Conservation (phyloP, 148 eudicot species). For the Fagopyrum tataricum region DNA sequence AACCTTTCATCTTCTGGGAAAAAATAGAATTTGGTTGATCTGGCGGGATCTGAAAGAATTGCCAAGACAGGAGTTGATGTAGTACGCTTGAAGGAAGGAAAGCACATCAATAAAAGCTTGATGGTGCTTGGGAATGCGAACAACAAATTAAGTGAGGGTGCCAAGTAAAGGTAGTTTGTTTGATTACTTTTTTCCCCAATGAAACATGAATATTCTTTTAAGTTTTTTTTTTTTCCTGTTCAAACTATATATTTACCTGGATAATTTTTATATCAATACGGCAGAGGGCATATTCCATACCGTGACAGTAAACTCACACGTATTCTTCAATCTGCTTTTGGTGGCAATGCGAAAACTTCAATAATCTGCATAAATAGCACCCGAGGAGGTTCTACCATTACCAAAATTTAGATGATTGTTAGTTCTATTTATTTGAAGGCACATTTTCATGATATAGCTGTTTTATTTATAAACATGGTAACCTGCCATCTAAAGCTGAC, state of each 20-base stretch:
- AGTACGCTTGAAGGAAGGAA: constrained; percentile 92
- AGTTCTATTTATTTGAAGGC: neutral
- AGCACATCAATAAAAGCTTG: constrained; percentile 89
- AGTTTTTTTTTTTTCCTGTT: neutral
- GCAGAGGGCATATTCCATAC: constrained; percentile 95
- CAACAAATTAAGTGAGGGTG: constrained; percentile 88
- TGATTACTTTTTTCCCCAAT: neutral
- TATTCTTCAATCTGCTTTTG: constrained; percentile 96
- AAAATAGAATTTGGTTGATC: constrained; percentile 77
- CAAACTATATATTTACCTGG: constrained; percentile 6
- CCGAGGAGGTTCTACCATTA: constrained; percentile 60
- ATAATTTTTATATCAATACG: constrained; percentile 8
- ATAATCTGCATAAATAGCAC: constrained; percentile 94
- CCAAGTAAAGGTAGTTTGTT: constrained; percentile 66
- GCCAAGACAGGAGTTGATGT: constrained; percentile 99
- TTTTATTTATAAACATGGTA: neutral
- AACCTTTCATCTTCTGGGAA: neutral
- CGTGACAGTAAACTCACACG: constrained; percentile 98
- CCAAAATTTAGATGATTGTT: neutral
- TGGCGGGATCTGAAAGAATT: constrained; percentile 97
- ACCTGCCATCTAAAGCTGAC: constrained; percentile 8
- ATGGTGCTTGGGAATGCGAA: constrained; percentile 96
- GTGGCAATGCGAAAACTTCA: constrained; percentile 99
- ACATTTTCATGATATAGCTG: neutral
- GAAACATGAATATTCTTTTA: neutral